Evolutionary conservation across 495 filamentous ascomycete species (phyloP).

Genomic region (Xylaria cubensis): DNA sequence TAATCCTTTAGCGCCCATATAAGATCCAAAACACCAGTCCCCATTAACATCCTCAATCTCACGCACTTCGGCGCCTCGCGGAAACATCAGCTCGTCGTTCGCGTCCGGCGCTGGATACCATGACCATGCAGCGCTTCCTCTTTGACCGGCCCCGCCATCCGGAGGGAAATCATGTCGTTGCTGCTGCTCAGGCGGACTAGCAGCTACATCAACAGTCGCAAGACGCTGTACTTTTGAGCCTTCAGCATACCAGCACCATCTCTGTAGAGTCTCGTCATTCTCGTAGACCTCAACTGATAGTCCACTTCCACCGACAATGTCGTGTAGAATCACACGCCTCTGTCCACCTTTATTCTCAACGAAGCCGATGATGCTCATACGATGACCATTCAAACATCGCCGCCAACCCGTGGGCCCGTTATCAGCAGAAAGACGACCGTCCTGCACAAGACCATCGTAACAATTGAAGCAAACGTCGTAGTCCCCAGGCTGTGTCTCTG

Average conservation of each 20-base stretch:
- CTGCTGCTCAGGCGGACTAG: constrained; percentile 34
- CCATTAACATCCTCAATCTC: constrained; percentile 85
- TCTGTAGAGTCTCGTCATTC: constrained; percentile 35
- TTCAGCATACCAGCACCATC: constrained; percentile 40
- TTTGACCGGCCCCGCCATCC: constrained; percentile 69
- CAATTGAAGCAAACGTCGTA: constrained; percentile 84
- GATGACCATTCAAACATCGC: constrained; percentile 76
- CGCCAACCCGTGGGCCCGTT: constrained; percentile 83
- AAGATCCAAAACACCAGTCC: constrained; percentile 84
- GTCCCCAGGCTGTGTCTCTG: constrained; percentile 70
- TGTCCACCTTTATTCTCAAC: constrained; percentile 66
- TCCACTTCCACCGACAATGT: constrained; percentile 73
- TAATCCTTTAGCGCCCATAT: constrained; percentile 75
- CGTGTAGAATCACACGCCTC: constrained; percentile 63
- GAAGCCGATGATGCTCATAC: constrained; percentile 83
- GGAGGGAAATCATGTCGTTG: constrained; percentile 64
- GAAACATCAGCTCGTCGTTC: constrained; percentile 80
- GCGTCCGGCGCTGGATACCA: constrained; percentile 69
- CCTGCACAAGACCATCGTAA: constrained; percentile 68
- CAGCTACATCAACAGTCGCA: constrained; percentile 41
- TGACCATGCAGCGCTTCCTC: constrained; percentile 69
- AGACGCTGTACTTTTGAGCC: constrained; percentile 39
- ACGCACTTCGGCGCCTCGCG: constrained; percentile 77
- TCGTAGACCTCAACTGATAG: constrained; percentile 62
- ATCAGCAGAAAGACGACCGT: constrained; percentile 68